Evolutionary conservation across 2,329 filamentous ascomycete species (phyloP).

Genomic region (Trichoderma oligosporum): DNA sequence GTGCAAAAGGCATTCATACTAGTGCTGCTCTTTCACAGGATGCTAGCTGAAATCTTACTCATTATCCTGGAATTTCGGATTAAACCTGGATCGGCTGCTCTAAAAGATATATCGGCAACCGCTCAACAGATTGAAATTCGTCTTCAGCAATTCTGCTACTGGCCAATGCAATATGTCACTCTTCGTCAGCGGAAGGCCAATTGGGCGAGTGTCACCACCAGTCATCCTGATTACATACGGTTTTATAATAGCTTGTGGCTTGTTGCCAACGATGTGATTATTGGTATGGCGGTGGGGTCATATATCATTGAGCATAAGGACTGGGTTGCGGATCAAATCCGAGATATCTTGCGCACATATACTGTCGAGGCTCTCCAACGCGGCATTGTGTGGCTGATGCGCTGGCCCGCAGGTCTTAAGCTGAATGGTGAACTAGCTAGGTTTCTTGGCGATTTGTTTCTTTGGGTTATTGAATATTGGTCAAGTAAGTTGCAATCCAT

Average conservation of each 20-base stretch:
- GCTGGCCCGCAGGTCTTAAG: conserved; percentile 90
- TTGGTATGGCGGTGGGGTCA: conserved; percentile 91
- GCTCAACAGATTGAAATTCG: conserved; percentile 97
- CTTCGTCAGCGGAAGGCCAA: conserved; percentile 83
- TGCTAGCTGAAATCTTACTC: conserved; percentile 75
- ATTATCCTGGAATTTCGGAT: conserved; percentile 79
- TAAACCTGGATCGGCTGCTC: conserved; percentile 71
- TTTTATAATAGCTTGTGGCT: conserved; percentile 99
- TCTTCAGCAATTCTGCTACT: conserved; percentile 96
- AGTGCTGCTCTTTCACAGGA: conserved; percentile 72
- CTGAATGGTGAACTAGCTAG: conserved; percentile 87
- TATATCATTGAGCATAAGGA: conserved; percentile 95
- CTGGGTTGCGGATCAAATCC: conserved; percentile 78
- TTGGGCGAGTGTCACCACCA: conserved; percentile 93
- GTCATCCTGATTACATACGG: conserved; percentile 94
- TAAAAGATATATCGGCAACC: conserved; percentile 94
- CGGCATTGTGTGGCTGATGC: conserved; percentile 94
- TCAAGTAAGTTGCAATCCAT: conserved; percentile 56
- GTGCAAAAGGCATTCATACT: conserved; percentile 71
- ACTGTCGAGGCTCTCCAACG: conserved; percentile 83
- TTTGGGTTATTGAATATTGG: conserved; percentile 99
- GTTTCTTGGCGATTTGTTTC: conserved; percentile 92
- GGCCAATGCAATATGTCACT: conserved; percentile 94
- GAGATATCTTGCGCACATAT: conserved; percentile 70
- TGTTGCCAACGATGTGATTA: conserved; percentile 97